Base-by-base conservation (phyloP, 2,329 filamentous ascomycete genomes). In the Penicillium sp. region DNA sequence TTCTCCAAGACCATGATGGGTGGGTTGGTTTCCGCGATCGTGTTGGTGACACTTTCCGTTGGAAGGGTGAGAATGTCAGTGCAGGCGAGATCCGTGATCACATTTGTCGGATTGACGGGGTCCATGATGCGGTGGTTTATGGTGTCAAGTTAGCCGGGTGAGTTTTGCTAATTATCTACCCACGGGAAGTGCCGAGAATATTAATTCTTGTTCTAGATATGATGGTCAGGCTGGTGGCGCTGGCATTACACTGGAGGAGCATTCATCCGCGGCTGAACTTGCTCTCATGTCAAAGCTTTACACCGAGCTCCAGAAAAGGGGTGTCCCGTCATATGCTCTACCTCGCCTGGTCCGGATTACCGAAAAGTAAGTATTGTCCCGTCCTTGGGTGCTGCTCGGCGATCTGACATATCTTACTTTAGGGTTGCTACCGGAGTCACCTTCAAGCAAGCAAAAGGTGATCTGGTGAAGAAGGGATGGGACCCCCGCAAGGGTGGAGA, bases 191-290 rank as follows among this genome's bases (percentile, higher is more conserved):
- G 37, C 9, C 18, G 16, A 14, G 11, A 46, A 18, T 40, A 42
- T 49, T 42, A 14, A 8, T 32, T 32, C 3, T 24, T 16, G 4
- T 39, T 46, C n/a, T 38, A 73, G 71, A 16, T 75, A 76, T 50
- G 73, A 76, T 49, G 74, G 74, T 4, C 71, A 75, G 63, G 73
- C 71, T 26, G 74, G 74, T 35, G 73, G 70, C 16, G 71, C 73
- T 34, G 70, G 68, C 4, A 69, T 76, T 23, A 74, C 71, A 0
- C 62, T 76, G 1, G 62, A 69, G 26, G 60, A 68, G 3, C 45
- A 55, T 5, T 62, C 61, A 0, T 42, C 60, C 1, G 45, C 55
- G 4, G 51, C 54, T 9, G 64, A 73, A 50, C 48, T 46, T 9
- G 52, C 55, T 5, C 69, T 75, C 38, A 73, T 74, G 52, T 50